Conservation (phyloP, 768 basidiomycete species). For the Chalciporus sphaerocephalus region DNA sequence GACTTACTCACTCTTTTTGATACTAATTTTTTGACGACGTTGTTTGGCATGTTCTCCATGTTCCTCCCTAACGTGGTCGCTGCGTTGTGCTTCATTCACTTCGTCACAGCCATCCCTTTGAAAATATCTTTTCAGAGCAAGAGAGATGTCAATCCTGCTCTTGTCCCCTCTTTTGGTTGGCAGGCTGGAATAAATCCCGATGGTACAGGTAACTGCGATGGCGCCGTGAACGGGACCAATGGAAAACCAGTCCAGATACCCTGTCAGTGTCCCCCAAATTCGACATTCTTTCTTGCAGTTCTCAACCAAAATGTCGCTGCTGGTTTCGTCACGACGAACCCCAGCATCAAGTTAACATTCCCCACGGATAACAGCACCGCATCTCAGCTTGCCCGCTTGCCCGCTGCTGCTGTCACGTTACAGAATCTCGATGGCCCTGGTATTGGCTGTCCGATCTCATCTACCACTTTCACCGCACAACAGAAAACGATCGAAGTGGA, state of each 20-base stretch:
- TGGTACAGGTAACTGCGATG: conserved; percentile 70
- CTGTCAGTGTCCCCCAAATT: conserved; percentile 60
- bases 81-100: conserved; percentile 8
- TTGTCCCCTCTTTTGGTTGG: conserved; percentile 61
- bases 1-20: conserved; percentile 11
- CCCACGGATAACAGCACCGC: conserved; percentile 53
- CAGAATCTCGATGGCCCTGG: conserved; percentile 71
- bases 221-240: conserved; percentile 51
- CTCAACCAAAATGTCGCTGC: conserved; percentile 55
- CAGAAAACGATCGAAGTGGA: conserved; percentile 24
- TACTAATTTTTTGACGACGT: background rate
- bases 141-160: conserved; percentile 48
- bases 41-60: conserved; percentile 9
- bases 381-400: conserved; percentile 53
- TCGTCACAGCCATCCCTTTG: conserved; percentile 16
- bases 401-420: conserved; percentile 59
- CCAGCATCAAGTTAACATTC: conserved; percentile 54
- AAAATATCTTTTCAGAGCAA: conserved; percentile 11
- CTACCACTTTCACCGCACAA: conserved; percentile 54
- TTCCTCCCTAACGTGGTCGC: conserved; percentile 8
- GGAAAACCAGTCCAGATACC: conserved; percentile 59
- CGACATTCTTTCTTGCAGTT: conserved; percentile 49
- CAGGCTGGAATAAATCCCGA: conserved; percentile 55
- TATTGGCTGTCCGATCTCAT: conserved; percentile 60
- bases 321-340: conserved; percentile 63